Evolutionary conservation across 805 yeast genomes (phyloP).

Genomic region (Wickerhamiella brachini): DNA sequence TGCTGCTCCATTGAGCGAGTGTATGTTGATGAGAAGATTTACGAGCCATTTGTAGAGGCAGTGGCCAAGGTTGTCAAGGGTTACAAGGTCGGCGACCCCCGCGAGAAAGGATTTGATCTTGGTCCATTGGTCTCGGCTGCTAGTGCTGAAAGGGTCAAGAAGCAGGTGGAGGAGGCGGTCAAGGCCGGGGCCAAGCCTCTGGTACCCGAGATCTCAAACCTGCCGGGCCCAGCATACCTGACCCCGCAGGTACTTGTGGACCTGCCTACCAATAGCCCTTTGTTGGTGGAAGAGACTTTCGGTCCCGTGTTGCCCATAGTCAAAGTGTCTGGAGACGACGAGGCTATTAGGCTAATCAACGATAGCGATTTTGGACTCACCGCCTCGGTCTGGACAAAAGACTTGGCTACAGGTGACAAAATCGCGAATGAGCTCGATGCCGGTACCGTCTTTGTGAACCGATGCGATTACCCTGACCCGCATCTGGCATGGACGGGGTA

Average conservation of each 20-base stretch:
- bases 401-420: slow-evolving; percentile 52
- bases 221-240: slow-evolving; percentile 57
- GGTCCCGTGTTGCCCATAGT: slow-evolving; percentile 76
- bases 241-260: slow-evolving; percentile 72
- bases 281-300: slow-evolving; percentile 73
- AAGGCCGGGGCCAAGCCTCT: slow-evolving; percentile 39
- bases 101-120: slow-evolving; percentile 53
- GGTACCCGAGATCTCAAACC: slow-evolving; percentile 48
- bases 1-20: slow-evolving; percentile 89
- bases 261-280: slow-evolving; percentile 49
- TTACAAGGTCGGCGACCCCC: slow-evolving; percentile 68
- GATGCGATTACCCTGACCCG: slow-evolving; percentile 50
- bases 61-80: slow-evolving; percentile 36
- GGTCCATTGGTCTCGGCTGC: slow-evolving; percentile 45
- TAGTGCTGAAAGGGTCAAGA: slow-evolving; percentile 35
- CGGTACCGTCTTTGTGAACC: slow-evolving; percentile 53
- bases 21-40: slow-evolving; percentile 51
- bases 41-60: slow-evolving; percentile 43
- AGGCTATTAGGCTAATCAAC: slow-evolving; percentile 61
- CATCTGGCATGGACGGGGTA: slow-evolving; percentile 65
- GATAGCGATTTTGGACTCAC: slow-evolving; percentile 74
- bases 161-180: slow-evolving; percentile 35
- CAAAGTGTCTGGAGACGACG: slow-evolving; percentile 60
- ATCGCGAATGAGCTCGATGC: slow-evolving; percentile 46
- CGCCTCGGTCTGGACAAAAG: slow-evolving; percentile 71